phyloP scores from a whole-genome alignment of 345 rosid species.

The Citrus sp. region DNA sequence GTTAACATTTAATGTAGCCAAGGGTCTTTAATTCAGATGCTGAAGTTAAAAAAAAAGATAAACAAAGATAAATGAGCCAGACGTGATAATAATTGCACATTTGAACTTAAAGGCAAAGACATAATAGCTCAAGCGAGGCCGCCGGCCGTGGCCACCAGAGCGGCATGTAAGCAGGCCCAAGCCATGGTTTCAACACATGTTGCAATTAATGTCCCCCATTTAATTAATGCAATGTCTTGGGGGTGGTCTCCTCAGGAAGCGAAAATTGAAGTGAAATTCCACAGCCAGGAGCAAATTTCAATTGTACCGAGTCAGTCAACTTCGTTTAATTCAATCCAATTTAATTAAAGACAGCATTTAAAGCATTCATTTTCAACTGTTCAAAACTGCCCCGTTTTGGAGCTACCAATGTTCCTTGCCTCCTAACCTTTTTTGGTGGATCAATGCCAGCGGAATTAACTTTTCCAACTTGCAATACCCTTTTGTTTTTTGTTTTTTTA shows the following conservation, averaged over 20 bases:
- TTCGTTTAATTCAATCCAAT: too few species aligned
- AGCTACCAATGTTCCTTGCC: too few species aligned
- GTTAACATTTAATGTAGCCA: too few species aligned
- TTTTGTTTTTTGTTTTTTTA: too few species aligned
- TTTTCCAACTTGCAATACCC: not conserved
- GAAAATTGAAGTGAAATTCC: not conserved
- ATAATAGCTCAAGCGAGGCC: not conserved
- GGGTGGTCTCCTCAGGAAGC: not conserved
- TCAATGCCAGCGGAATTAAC: not conserved
- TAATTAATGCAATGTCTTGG: not conserved
- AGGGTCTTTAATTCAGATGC: too few species aligned
- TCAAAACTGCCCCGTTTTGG: too few species aligned
- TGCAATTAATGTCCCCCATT: not conserved
- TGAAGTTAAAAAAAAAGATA: too few species aligned
- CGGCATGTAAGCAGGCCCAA: not conserved
- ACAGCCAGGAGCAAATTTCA: not conserved
- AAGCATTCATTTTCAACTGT: not conserved
- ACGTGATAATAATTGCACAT: not conserved
- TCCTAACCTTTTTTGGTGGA: not conserved
- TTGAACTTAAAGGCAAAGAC: not conserved
- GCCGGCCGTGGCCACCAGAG: slow-evolving; percentile 9
- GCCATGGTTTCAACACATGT: not conserved
- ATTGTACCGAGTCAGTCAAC: not conserved
- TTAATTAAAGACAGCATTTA: not conserved
- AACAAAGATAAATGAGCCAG: too few species aligned